Conservation (phyloP, 2,329 filamentous ascomycete genomes). For the Talaromyces sp. region DNA sequence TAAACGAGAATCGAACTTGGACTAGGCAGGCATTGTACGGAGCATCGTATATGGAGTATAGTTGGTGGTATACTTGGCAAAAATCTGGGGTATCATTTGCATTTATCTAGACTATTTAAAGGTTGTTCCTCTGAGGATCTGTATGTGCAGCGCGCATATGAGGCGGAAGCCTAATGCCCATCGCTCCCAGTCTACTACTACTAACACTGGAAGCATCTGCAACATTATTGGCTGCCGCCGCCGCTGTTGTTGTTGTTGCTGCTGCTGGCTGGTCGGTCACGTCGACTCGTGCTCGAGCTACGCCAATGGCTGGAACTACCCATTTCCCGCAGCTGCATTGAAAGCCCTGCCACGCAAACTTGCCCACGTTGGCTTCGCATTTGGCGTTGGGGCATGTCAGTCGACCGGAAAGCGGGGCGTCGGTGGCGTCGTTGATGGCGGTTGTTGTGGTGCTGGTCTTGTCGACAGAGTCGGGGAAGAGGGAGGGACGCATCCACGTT, state of each 20-base stretch:
- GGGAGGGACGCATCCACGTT: conserved; percentile 84
- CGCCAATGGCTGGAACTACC: conserved; percentile 84
- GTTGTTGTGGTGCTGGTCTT: conserved; percentile 11
- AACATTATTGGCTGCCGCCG: neutral
- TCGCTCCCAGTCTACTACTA: conserved; percentile 18
- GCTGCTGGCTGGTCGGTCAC: conserved; percentile 43
- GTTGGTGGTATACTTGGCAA: too few relatives aligned
- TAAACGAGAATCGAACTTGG: too few relatives aligned
- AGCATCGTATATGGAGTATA: too few relatives aligned
- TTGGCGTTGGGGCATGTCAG: conserved; percentile 72
- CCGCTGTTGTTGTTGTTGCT: too few relatives aligned
- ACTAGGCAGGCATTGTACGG: too few relatives aligned
- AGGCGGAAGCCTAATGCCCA: conserved; percentile 36
- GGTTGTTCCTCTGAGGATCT: conserved; percentile 14
- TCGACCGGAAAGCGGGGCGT: conserved; percentile 75
- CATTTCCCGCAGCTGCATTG: conserved; percentile 85
- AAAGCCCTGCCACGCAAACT: conserved; percentile 95
- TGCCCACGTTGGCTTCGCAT: conserved; percentile 78
- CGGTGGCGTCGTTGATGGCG: conserved; percentile 47
- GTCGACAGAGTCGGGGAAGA: conserved; percentile 40
- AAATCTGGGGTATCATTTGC: neutral
- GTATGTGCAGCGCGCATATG: conserved; percentile 22
- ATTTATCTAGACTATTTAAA: neutral
- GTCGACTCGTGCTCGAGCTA: conserved; percentile 78
- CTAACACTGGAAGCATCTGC: conserved; percentile 5